Conservation (phyloP, 345 rosid genomes). For the Eucalyptus brandiana region DNA sequence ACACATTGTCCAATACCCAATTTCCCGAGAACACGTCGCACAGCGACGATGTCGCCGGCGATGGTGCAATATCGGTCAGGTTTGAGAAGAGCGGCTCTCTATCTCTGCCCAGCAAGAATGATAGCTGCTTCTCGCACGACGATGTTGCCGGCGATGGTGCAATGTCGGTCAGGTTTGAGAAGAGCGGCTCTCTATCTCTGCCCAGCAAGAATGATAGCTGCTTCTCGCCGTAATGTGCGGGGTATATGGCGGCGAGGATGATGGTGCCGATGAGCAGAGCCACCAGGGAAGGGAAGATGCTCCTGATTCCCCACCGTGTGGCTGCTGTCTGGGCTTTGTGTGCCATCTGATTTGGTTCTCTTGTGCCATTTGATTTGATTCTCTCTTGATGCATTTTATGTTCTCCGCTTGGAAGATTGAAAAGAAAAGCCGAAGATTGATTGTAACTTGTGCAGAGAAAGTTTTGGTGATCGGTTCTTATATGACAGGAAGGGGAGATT, state of each 20-base stretch:
- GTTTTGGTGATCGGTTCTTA: not conserved
- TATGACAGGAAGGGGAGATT: not conserved
- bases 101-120: not conserved
- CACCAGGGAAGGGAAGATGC: conserved; percentile 41
- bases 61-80: not conserved
- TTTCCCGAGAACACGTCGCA: conserved; percentile 70
- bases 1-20: conserved; percentile 65
- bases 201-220: not conserved
- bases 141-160: not conserved
- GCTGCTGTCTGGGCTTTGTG: not conserved
- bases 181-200: not conserved
- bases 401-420: not conserved
- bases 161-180: not conserved
- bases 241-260: conserved; percentile 28
- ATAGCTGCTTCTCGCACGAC: not conserved
- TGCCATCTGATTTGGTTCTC: not conserved
- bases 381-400: not conserved
- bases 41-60: not conserved
- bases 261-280: conserved; percentile 36
- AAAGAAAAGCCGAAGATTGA: not conserved
- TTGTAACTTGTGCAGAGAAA: not conserved
- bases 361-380: not conserved
- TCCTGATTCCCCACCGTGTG: not conserved
- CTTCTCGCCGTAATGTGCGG: conserved; percentile 5
- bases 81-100: not conserved